Evolutionary conservation across 805 yeast species (phyloP).

Genomic region (Candida glaebosa): DNA sequence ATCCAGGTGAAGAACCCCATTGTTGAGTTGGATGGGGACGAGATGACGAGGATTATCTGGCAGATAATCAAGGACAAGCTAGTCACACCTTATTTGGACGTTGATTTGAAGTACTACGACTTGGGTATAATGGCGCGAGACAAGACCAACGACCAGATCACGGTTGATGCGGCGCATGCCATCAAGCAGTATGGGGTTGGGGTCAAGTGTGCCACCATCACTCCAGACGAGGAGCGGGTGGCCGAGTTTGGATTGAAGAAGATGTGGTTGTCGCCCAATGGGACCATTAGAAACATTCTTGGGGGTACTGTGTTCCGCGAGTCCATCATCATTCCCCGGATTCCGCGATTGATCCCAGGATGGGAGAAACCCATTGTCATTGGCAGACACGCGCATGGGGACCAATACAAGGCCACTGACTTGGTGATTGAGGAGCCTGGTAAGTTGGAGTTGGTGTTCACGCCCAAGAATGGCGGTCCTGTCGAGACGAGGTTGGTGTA

Average conservation of each 20-base stretch:
- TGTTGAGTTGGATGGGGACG: constrained; percentile 82
- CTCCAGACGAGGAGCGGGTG: constrained; percentile 80
- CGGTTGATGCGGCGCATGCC: constrained; percentile 77
- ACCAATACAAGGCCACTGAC: constrained; percentile 81
- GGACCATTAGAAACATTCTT: constrained; percentile 75
- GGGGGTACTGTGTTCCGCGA: constrained; percentile 86
- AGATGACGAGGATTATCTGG: constrained; percentile 86
- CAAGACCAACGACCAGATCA: constrained; percentile 66
- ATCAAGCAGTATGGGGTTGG: constrained; percentile 75
- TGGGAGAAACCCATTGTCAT: constrained; percentile 83
- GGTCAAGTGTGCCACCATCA: constrained; percentile 80
- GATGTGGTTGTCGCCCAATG: constrained; percentile 87
- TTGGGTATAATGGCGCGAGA: constrained; percentile 68
- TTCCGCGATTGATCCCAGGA: constrained; percentile 72
- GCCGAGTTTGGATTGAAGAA: constrained; percentile 68
- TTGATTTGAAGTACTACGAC: constrained; percentile 75
- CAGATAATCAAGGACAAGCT: constrained; percentile 64
- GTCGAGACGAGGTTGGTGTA: constrained; percentile 50
- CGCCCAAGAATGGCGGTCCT: constrained; percentile 57
- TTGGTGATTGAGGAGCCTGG: constrained; percentile 66
- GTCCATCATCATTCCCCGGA: constrained; percentile 73
- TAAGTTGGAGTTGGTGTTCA: constrained; percentile 59
- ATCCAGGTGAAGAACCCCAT: constrained; percentile 70
- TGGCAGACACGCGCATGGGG: constrained; percentile 85
- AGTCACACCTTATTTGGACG: constrained; percentile 65